Percentiles rank a stretch among this genome's conserved stretches.
These are phyloP conservation scores for Acorus calamus DNA, from an alignment of 106 monocot species.

Conservation along the genomic window DNA sequence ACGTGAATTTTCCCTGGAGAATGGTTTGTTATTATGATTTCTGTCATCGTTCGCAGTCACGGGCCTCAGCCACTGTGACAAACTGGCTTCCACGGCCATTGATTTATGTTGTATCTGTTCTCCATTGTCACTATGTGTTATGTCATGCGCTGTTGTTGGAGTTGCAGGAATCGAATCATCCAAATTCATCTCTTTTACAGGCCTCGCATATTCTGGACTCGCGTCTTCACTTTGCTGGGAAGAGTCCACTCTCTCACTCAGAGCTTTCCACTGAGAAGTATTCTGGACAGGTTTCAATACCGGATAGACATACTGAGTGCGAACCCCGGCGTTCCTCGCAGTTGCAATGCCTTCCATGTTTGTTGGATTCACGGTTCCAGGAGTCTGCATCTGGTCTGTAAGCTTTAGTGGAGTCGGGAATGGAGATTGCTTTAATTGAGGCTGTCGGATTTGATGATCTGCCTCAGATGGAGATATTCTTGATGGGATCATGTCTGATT, in stretches of 20 bases:
- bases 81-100: slow-evolving; percentile 17
- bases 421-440: slow-evolving; percentile 15
- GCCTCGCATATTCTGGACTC: slow-evolving; percentile 8
- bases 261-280: slow-evolving; percentile 8
- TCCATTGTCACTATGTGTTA: too few relatives aligned
- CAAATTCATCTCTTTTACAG: neutral
- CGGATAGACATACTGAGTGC: slow-evolving; percentile 28
- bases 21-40: slow-evolving; percentile 4
- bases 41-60: slow-evolving; percentile 7
- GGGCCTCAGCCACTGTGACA: slow-evolving; percentile 60
- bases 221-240: neutral
- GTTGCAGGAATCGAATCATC: too few relatives aligned
- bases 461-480: slow-evolving; percentile 16
- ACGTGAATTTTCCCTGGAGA: slow-evolving; percentile 19
- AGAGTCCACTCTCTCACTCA: slow-evolving; percentile 7
- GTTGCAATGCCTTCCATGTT: slow-evolving; percentile 10
- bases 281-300: slow-evolving; percentile 22
- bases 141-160: too few relatives aligned
- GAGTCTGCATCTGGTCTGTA: slow-evolving; percentile 46
- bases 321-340: slow-evolving; percentile 17
- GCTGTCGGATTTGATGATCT: slow-evolving; percentile 4
- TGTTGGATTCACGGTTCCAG: slow-evolving; percentile 36
- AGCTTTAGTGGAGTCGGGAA: slow-evolving; percentile 45
- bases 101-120: too few relatives aligned
- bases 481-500: neutral